Evolutionary conservation across 225 moss, liverwort and hornwort species (phyloP).

Genomic region (Marchantia paleacea): DNA sequence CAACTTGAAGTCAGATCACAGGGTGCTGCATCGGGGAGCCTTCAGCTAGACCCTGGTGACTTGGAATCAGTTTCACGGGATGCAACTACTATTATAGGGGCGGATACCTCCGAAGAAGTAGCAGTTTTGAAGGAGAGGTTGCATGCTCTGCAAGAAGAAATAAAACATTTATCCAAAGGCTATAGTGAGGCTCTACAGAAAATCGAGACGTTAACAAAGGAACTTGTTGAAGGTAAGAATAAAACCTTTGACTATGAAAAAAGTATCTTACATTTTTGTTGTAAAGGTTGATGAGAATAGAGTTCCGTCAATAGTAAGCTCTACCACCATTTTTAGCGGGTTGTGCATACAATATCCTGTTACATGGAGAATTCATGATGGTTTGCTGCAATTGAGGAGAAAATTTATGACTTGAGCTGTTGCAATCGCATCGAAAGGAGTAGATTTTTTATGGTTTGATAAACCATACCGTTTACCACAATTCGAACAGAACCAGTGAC

Average conservation of each 20-base stretch:
- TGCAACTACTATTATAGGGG: no score
- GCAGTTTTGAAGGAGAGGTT: slow-evolving; percentile 23
- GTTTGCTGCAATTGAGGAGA: background rate
- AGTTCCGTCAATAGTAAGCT: no score
- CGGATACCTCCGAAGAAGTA: slow-evolving; percentile 18
- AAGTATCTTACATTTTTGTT: background rate
- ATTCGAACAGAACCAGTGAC: background rate
- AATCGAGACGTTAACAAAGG: slow-evolving; percentile 27
- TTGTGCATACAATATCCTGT: no score
- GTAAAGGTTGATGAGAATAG: no score
- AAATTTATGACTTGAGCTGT: background rate
- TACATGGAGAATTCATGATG: background rate
- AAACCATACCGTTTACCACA: no score
- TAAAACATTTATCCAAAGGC: slow-evolving; percentile 43
- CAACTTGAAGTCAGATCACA: slow-evolving; percentile 28
- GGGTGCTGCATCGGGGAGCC: slow-evolving; percentile 3
- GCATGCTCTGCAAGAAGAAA: slow-evolving; percentile 36
- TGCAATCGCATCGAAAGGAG: background rate
- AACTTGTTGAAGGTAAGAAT: slow-evolving; percentile 35
- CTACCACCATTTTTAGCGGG: no score
- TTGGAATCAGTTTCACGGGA: background rate
- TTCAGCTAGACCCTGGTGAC: slow-evolving; percentile 25
- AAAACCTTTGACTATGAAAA: background rate
- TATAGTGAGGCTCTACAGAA: slow-evolving; percentile 38
- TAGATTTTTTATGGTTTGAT: background rate